phyloP scores from a whole-genome alignment of 129 eudicot species.

The Erigeron canadensis region DNA sequence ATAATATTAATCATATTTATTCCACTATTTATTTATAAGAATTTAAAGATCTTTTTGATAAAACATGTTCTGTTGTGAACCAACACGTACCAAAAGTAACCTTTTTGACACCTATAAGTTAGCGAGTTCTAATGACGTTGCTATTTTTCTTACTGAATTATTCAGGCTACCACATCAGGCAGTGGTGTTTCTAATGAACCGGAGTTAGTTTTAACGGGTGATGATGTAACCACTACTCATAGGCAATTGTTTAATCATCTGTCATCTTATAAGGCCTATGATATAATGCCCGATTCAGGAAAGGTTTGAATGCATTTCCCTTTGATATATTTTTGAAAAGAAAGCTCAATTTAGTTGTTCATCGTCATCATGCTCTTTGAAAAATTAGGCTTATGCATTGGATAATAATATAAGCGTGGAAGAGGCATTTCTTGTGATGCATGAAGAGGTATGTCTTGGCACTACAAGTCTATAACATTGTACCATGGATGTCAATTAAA shows the following conservation, averaged over 20 bases:
- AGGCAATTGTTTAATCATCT: conserved; percentile 51
- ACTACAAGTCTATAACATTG: background rate
- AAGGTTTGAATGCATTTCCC: conserved; percentile 44
- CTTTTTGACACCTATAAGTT: background rate
- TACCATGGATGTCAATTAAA: background rate
- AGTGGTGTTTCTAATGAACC: conserved; percentile 29
- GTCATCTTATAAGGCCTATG: conserved; percentile 45
- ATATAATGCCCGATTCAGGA: conserved; percentile 66
- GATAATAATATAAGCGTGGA: conserved; percentile 59
- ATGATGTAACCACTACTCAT: conserved; percentile 48
- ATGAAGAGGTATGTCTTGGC: conserved; percentile 49
- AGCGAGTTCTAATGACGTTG: background rate
- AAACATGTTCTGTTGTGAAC: background rate
- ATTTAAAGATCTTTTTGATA: background rate
- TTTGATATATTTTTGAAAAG: background rate
- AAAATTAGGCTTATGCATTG: conserved; percentile 49
- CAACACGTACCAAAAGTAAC: background rate
- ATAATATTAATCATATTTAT: background rate
- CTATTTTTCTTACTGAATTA: conserved; percentile 1
- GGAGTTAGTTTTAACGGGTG: conserved; percentile 26
- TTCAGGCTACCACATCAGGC: conserved; percentile 55
- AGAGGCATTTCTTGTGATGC: conserved; percentile 64
- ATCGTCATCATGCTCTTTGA: conserved; percentile 11
- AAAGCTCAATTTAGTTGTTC: background rate
- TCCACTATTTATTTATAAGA: background rate